Conservation (phyloP, 2,329 filamentous ascomycete species). For the Sporothrix schenckii region DNA sequence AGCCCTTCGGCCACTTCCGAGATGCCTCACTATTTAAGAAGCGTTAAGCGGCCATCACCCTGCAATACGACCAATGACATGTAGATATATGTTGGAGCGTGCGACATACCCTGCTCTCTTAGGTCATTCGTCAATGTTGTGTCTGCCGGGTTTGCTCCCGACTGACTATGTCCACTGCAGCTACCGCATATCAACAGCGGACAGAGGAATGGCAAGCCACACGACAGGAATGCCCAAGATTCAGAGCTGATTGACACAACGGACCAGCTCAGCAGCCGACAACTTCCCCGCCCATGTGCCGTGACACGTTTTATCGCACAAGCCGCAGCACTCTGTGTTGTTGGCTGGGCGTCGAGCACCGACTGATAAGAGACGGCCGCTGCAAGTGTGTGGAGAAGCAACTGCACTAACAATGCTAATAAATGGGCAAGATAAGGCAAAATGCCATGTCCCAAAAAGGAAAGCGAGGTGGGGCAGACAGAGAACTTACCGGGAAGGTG, state of each 20-base stretch:
- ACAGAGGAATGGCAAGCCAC: not conserved
- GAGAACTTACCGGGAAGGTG: constrained; percentile 18
- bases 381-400: not conserved
- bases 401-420: not conserved
- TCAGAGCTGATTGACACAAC: not conserved
- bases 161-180: not conserved
- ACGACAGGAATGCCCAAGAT: not conserved
- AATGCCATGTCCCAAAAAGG: not conserved
- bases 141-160: not conserved
- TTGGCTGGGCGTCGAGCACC: not conserved
- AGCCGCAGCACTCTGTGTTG: not conserved
- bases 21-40: not conserved
- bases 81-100: not conserved
- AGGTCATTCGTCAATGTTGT: not conserved
- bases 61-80: not conserved
- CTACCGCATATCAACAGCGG: not conserved
- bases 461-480: constrained; percentile 20
- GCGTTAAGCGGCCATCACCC: not conserved
- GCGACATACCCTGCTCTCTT: not conserved
- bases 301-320: constrained; percentile 9
- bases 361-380: not conserved
- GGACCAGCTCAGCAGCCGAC: not conserved
- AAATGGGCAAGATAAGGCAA: constrained; percentile 16
- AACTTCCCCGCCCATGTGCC: not conserved
- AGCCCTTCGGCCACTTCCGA: constrained; percentile 30